A percentile compares a stretch with the other conserved stretches of the same genome.
Conservation (phyloP, 768 basidiomycete genomes). For the Lanmaoa pseudosensibilis region DNA sequence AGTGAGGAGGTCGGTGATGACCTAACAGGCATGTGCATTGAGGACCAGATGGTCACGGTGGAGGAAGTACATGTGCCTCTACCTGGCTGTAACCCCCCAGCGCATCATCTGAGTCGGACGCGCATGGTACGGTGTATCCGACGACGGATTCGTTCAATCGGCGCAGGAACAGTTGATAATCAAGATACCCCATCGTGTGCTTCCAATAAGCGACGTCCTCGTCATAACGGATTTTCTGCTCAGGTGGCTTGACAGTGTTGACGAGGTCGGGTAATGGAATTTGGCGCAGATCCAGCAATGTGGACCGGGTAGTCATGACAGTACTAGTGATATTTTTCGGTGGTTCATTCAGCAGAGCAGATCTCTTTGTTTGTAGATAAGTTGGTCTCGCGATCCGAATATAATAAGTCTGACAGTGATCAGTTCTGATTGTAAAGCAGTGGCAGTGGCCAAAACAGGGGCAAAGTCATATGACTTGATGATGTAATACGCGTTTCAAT, state of each 20-base stretch:
- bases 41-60: neutral
- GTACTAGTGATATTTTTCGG: neutral
- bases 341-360: neutral
- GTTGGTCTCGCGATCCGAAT: neutral
- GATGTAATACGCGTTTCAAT: slow-evolving; percentile 27
- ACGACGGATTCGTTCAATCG: slow-evolving; percentile 78
- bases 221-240: slow-evolving; percentile 67
- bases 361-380: neutral
- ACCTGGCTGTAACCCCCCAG: slow-evolving; percentile 20
- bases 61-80: neutral
- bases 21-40: slow-evolving; percentile 34
- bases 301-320: slow-evolving; percentile 14
- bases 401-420: neutral
- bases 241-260: slow-evolving; percentile 33
- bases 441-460: slow-evolving; percentile 3
- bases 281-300: slow-evolving; percentile 33
- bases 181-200: slow-evolving; percentile 64
- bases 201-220: slow-evolving; percentile 75
- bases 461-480: slow-evolving; percentile 20
- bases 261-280: slow-evolving; percentile 27
- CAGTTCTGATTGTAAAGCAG: neutral
- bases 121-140: slow-evolving; percentile 54
- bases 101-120: neutral
- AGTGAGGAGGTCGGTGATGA: slow-evolving; percentile 45
- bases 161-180: slow-evolving; percentile 73